Percentiles rank a stretch among this genome's conserved stretches.
These are phyloP conservation scores for Pestalotiopsis fici DNA, from an alignment of 2,329 filamentous ascomycete genomes.

Conservation along the genomic window DNA sequence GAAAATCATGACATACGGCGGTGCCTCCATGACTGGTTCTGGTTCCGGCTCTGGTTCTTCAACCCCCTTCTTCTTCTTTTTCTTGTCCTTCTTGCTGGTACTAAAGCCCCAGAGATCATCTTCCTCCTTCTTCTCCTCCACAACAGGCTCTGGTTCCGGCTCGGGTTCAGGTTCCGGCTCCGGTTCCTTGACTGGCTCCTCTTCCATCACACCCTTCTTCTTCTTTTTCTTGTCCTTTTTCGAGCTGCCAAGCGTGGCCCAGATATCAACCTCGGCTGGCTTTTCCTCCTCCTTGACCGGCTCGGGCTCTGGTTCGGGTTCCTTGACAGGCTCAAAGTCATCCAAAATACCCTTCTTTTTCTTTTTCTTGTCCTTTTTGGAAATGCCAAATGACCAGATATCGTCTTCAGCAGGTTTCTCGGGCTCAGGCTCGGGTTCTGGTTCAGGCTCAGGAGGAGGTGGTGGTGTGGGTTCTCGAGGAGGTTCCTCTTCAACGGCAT, in stretches of 20 bases:
- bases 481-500: constrained; percentile 7
- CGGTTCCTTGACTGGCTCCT: constrained; percentile 25
- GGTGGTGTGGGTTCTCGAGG: constrained; percentile 2
- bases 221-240: constrained; percentile 31
- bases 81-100: constrained; percentile 29
- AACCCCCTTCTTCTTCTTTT: constrained; percentile 38
- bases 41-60: constrained; percentile 16
- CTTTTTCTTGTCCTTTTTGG: constrained; percentile 12
- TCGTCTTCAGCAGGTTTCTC: constrained; percentile 2
- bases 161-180: constrained; percentile 17
- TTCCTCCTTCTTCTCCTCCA: constrained; percentile 26
- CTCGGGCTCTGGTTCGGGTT: constrained; percentile 25
- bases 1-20: not conserved
- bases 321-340: not conserved
- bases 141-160: constrained; percentile 21
- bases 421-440: constrained; percentile 20
- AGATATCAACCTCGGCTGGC: constrained; percentile 16
- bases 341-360: constrained; percentile 7
- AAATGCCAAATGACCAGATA: not conserved
- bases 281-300: constrained; percentile 20
- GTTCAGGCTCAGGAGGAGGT: constrained; percentile 17
- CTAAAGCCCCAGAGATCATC: constrained; percentile 37
- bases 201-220: constrained; percentile 23
- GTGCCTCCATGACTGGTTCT: constrained; percentile 11
- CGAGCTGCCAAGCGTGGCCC: constrained; percentile 2